Conservation (phyloP, 495 filamentous ascomycete species). For the Aspergillus ostianus region DNA sequence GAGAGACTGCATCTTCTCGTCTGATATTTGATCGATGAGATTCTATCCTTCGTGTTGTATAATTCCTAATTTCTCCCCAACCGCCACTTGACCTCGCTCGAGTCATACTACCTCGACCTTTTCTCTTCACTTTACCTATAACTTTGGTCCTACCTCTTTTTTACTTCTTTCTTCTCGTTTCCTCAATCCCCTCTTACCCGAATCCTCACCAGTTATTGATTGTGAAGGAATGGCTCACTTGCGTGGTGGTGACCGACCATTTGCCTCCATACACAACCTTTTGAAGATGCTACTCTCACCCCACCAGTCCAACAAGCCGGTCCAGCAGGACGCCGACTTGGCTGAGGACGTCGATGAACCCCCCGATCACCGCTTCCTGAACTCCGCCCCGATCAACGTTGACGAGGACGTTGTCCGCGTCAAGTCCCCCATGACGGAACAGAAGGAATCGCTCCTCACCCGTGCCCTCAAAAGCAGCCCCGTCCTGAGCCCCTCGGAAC, state of each 20-base stretch:
- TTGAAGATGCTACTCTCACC: slow-evolving; percentile 48
- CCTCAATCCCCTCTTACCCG: slow-evolving; percentile 8
- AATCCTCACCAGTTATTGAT: not conserved
- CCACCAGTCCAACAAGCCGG: slow-evolving; percentile 35
- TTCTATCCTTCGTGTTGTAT: slow-evolving; percentile 14
- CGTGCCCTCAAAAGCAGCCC: slow-evolving; percentile 69
- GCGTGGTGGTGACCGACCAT: slow-evolving; percentile 37
- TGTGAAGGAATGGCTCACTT: slow-evolving; percentile 40
- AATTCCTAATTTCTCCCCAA: not conserved
- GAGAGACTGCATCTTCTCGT: slow-evolving; percentile 26
- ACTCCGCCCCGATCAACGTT: slow-evolving; percentile 26
- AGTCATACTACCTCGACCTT: slow-evolving; percentile 6
- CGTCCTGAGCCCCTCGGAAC: slow-evolving; percentile 44
- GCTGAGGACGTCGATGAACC: slow-evolving; percentile 54
- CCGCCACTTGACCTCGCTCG: slow-evolving; percentile 7
- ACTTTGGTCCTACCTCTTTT: slow-evolving; percentile 9
- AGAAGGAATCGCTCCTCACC: slow-evolving; percentile 75
- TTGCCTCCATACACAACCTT: slow-evolving; percentile 42
- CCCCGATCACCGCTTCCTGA: slow-evolving; percentile 35
- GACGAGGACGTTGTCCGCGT: slow-evolving; percentile 36
- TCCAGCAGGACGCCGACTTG: slow-evolving; percentile 44
- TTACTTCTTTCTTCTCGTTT: slow-evolving; percentile 11
- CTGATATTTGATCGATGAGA: slow-evolving; percentile 17
- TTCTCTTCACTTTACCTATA: slow-evolving; percentile 5
- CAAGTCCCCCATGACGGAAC: slow-evolving; percentile 45